Evolutionary conservation across 805 yeast genomes (phyloP).

Genomic region (Candida loeiensis): DNA sequence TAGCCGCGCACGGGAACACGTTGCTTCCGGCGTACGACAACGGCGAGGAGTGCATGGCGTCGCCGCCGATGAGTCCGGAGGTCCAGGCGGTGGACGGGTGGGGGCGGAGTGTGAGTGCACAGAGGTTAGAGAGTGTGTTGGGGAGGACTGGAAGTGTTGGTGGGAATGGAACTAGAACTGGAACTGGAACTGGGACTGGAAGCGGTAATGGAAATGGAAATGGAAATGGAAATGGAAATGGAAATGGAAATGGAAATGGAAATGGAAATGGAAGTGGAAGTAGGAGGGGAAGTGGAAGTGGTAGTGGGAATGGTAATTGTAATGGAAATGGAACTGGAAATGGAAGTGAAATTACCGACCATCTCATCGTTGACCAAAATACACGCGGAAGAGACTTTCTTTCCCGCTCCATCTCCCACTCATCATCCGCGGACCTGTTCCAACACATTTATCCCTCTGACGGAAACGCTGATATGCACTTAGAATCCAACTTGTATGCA

Average conservation of each 20-base stretch:
- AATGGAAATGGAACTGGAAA: slow-evolving; percentile 6
- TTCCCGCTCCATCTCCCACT: slow-evolving; percentile 11
- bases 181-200: slow-evolving; percentile 9
- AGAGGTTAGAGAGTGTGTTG: background rate
- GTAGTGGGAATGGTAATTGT: background rate
- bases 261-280: slow-evolving; percentile 10
- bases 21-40: slow-evolving; percentile 66
- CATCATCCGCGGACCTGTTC: slow-evolving; percentile 18
- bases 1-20: slow-evolving; percentile 79
- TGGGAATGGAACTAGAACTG: slow-evolving; percentile 13
- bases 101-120: background rate
- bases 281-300: slow-evolving; percentile 10
- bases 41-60: slow-evolving; percentile 11
- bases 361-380: background rate
- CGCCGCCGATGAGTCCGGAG: slow-evolving; percentile 56
- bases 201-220: background rate
- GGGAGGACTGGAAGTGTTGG: no score
- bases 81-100: slow-evolving; percentile 43
- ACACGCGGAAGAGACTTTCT: slow-evolving; percentile 15
- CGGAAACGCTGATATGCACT: slow-evolving; percentile 36
- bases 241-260: background rate
- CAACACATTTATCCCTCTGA: slow-evolving; percentile 20
- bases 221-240: slow-evolving; percentile 6
- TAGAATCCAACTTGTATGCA: slow-evolving; percentile 48
- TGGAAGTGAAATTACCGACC: background rate